phyloP scores from a whole-genome alignment of 2,329 filamentous ascomycete species.

The Neurospora sp. region DNA sequence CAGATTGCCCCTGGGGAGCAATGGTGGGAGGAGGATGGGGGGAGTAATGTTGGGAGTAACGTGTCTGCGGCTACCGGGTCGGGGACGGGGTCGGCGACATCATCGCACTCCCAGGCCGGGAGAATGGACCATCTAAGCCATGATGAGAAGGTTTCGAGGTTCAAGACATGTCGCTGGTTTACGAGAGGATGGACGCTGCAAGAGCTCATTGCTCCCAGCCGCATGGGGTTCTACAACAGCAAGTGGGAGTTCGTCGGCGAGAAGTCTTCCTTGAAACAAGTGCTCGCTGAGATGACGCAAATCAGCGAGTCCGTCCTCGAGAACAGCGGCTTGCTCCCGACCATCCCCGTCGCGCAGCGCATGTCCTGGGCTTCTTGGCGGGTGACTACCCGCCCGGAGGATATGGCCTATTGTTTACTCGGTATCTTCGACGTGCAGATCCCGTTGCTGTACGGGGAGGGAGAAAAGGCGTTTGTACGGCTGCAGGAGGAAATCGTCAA shows the following conservation, averaged over 20 bases:
- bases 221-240: slow-evolving; percentile 3
- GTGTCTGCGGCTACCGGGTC: neutral
- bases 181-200: slow-evolving; percentile 9
- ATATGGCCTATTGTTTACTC: slow-evolving; percentile 8
- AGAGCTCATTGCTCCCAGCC: slow-evolving; percentile 8
- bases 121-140: neutral
- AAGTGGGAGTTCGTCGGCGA: slow-evolving; percentile 9
- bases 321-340: neutral
- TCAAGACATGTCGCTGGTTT: slow-evolving; percentile 4
- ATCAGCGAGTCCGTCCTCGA: slow-evolving; percentile 1
- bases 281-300: neutral
- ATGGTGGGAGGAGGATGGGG: neutral
- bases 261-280: neutral
- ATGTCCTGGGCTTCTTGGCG: slow-evolving; percentile 10
- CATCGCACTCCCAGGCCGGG: neutral
- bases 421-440: slow-evolving; percentile 10
- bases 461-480: slow-evolving; percentile 6
- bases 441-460: slow-evolving; percentile 11
- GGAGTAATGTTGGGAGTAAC: neutral
- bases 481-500: slow-evolving; percentile 13
- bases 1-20: neutral
- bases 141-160: neutral
- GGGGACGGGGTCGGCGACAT: neutral
- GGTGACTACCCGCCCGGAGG: slow-evolving; percentile 6
- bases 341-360: slow-evolving; percentile 1